Evolutionary conservation across 495 filamentous ascomycete genomes (phyloP), one percentile per base, ranked within the genome.

Genomic region (Podospora comata): DNA sequence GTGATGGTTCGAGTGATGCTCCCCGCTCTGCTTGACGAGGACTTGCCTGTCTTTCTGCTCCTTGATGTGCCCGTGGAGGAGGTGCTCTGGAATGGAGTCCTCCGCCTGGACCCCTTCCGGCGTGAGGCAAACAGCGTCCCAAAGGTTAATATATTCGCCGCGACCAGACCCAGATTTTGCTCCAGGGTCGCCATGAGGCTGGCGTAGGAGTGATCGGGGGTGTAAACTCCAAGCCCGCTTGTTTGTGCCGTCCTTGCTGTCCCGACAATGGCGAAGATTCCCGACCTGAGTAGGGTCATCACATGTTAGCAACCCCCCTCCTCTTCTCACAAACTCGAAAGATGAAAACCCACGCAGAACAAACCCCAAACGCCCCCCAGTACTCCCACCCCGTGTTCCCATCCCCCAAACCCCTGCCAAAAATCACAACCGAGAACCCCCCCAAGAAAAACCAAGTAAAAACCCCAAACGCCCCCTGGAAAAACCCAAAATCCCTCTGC

Each of bases 401-500:
- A 28, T 72, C 65, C 26, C 23, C 55, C 13, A 13, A 2, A 5
- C 39, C 39, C 9, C 1, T 48, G 6, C 39, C 39, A 48, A 23
- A 23, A 23, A 13, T 48, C 13, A 48, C 39, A 6, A 48, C 39
- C 6, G 76, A 74, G 15, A 79, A 68, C 27, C 75, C 65, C 3
- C 76, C 68, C n/a, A 80, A 73, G 55, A 80, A 78, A 27, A 79
- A 69, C 72, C 75, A 77, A 13, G 75, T 73, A 62, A 77, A 76
- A 54, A 80, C 72, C 20, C 75, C 76, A 62, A 80, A 76, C 15
- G 75, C 77, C 9, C 78, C 78, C 53, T 80, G 78, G 53, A 73
- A 75, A 68, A 76, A 79, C 1, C 76, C 76, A 72, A 80, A 75
- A 62, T 77, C 74, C n/a, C 73, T 54, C 68, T 77, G 76, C 13